These are phyloP conservation scores for Naganishia vishniacii DNA, from an alignment of 768 basidiomycete species.

Conservation along the genomic window DNA sequence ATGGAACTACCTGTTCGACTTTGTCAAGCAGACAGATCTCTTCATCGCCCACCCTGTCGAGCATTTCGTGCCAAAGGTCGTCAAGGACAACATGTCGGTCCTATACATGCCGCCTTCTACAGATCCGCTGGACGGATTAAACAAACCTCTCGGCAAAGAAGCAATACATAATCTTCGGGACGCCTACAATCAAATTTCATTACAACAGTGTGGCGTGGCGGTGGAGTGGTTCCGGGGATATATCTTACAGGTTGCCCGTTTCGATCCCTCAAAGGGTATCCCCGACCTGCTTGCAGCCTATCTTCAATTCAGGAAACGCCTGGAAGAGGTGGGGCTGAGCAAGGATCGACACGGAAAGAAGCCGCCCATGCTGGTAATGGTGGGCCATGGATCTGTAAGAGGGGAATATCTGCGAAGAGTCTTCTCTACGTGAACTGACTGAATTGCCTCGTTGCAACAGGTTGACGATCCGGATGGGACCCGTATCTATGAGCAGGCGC, in stretches of 20 bases:
- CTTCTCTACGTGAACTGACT: no score
- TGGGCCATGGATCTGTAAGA: conserved; percentile 62
- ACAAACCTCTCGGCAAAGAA: conserved; percentile 64
- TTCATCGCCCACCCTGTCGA: conserved; percentile 89
- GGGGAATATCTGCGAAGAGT: neutral
- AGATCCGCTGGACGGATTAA: conserved; percentile 75
- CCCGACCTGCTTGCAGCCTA: conserved; percentile 66
- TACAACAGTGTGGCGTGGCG: conserved; percentile 41
- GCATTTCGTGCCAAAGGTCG: conserved; percentile 85
- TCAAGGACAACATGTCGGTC: conserved; percentile 54
- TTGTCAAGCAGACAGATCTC: conserved; percentile 79
- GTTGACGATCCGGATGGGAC: conserved; percentile 88
- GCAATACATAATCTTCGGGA: conserved; percentile 42
- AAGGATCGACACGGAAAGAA: conserved; percentile 13
- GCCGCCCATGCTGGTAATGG: conserved; percentile 48
- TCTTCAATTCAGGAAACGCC: conserved; percentile 67
- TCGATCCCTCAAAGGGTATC: conserved; percentile 82
- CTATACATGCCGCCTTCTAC: conserved; percentile 43
- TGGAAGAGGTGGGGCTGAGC: conserved; percentile 43
- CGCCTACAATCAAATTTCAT: conserved; percentile 40
- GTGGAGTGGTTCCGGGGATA: conserved; percentile 62
- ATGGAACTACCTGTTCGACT: conserved; percentile 92
- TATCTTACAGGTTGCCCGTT: conserved; percentile 85
- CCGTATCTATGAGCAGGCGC: conserved; percentile 40
- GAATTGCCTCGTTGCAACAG: conserved; percentile 47